These are phyloP conservation scores for Wickerhamiella nectarea DNA, from an alignment of 805 yeast genomes.

Conservation along the genomic window DNA sequence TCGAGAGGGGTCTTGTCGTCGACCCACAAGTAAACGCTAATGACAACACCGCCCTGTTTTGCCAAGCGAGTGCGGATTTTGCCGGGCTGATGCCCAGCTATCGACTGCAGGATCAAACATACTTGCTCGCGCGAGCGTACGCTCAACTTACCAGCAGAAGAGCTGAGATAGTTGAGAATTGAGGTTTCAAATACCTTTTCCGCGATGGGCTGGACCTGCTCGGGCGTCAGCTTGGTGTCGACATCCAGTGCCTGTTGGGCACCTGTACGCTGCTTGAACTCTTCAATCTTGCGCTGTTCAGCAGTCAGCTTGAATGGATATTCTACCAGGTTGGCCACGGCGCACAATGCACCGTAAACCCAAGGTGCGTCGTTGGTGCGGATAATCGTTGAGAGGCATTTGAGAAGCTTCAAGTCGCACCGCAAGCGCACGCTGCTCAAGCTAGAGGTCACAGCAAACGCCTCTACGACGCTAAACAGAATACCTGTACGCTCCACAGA, in stretches of 20 bases:
- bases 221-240: conserved; percentile 13
- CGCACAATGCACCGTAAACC: conserved; percentile 24
- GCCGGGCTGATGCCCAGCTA: conserved; percentile 22
- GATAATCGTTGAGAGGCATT: conserved; percentile 9
- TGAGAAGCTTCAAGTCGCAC: conserved; percentile 11
- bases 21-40: conserved; percentile 22
- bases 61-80: conserved; percentile 21
- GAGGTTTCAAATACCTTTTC: conserved; percentile 20
- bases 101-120: conserved; percentile 21
- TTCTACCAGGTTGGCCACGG: conserved; percentile 23
- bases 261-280: conserved; percentile 23
- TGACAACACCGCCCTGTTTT: conserved; percentile 27
- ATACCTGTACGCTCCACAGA: neutral
- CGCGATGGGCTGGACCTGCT: conserved; percentile 18
- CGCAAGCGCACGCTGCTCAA: conserved; percentile 23
- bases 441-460: conserved; percentile 27
- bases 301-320: conserved; percentile 24
- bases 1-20: conserved; percentile 15
- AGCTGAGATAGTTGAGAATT: conserved; percentile 18
- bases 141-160: conserved; percentile 17
- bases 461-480: conserved; percentile 25
- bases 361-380: conserved; percentile 18
- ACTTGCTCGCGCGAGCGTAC: conserved; percentile 18
- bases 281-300: conserved; percentile 21
- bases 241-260: conserved; percentile 13